A percentile compares a stretch with the other conserved stretches of the same genome.
These are phyloP conservation scores for Penicillium oxalicum DNA, from an alignment of 2,329 filamentous ascomycete genomes.

Conservation along the genomic window DNA sequence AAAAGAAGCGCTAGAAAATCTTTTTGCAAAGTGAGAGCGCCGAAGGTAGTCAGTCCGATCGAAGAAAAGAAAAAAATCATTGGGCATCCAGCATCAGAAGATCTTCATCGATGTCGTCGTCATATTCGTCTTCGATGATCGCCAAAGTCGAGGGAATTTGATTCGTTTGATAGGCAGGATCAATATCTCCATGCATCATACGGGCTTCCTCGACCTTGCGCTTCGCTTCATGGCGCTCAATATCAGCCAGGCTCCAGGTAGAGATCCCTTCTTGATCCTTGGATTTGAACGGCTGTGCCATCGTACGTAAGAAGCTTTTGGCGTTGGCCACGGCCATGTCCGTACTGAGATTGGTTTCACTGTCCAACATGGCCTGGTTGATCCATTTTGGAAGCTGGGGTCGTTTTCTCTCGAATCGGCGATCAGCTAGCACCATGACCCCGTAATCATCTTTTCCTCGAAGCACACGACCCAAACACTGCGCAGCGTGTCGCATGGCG, in stretches of 20 bases:
- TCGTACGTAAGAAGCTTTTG: constrained; percentile 80
- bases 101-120: constrained; percentile 41
- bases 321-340: constrained; percentile 90
- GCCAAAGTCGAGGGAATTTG: constrained; percentile 20
- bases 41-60: background rate
- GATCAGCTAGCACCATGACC: constrained; percentile 97
- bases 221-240: constrained; percentile 63
- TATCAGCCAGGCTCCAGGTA: constrained; percentile 78
- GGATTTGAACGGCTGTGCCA: constrained; percentile 82
- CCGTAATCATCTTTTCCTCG: constrained; percentile 98
- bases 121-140: constrained; percentile 32
- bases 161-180: constrained; percentile 20
- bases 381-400: constrained; percentile 95
- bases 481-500: constrained; percentile 97
- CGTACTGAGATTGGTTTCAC: constrained; percentile 83
- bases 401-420: constrained; percentile 87
- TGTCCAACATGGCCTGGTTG: constrained; percentile 75
- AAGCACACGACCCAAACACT: constrained; percentile 89
- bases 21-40: too few species aligned
- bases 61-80: constrained; percentile 15
- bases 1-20: constrained; percentile 3
- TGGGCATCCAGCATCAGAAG: constrained; percentile 38
- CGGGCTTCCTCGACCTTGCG: constrained; percentile 65
- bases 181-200: constrained; percentile 52
- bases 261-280: constrained; percentile 87